phyloP scores from a whole-genome alignment of 345 rosid species.

The Hypericum androsaemum region DNA sequence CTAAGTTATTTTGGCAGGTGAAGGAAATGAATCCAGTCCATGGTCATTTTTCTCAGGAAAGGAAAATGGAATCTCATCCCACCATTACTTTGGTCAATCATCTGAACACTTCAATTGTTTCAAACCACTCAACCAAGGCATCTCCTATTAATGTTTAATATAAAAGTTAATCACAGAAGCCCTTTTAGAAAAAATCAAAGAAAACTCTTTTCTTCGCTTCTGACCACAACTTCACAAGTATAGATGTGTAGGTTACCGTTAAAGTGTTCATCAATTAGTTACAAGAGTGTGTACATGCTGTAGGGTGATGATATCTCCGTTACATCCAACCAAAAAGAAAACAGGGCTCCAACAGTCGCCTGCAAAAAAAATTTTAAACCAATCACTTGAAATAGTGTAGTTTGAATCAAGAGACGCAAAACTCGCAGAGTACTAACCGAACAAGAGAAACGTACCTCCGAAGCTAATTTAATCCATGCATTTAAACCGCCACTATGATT shows the following conservation, averaged over 20 bases:
- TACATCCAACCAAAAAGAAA: conserved; percentile 72
- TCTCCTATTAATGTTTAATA: too few species aligned
- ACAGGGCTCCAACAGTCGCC: conserved; percentile 61
- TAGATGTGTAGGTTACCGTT: conserved; percentile 77
- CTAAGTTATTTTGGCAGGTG: too few species aligned
- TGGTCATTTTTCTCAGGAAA: too few species aligned
- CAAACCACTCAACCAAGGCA: too few species aligned
- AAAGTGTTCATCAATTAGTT: conserved; percentile 67
- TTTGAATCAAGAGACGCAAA: not conserved
- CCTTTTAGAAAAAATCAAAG: too few species aligned
- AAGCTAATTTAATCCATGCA: conserved; percentile 39
- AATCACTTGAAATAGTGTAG: conserved; percentile 14
- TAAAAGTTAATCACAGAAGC: too few species aligned
- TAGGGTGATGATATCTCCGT: conserved; percentile 65
- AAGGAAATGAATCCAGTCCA: too few species aligned
- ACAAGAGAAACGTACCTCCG: conserved; percentile 41
- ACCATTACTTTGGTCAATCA: too few species aligned
- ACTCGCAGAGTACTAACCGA: conserved; percentile 9
- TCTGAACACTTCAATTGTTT: too few species aligned
- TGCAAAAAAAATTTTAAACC: conserved; percentile 20
- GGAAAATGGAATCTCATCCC: too few species aligned
- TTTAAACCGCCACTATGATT: conserved; percentile 38
- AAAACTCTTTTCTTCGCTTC: conserved; percentile 14
- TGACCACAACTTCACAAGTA: conserved; percentile 32
- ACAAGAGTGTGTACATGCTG: conserved; percentile 97